These are phyloP conservation scores for Cryptococcus maquisensis DNA, from an alignment of 1,284 basidiomycete species.

Conservation along the genomic window DNA sequence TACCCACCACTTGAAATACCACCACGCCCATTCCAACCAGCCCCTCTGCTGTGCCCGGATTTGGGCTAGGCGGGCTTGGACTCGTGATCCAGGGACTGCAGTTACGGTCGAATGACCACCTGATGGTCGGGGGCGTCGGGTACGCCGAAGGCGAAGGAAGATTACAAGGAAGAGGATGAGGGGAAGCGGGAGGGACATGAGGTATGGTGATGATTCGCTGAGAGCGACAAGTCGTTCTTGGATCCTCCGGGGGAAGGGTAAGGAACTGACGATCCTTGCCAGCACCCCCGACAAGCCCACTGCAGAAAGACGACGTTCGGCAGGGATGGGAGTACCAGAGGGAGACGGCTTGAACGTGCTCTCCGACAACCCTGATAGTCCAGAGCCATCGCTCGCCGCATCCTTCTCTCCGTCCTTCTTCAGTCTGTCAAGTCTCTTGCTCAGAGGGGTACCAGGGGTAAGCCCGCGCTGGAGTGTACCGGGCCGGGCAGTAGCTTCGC, in stretches of 20 bases:
- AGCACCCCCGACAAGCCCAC: not conserved
- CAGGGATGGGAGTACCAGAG: not conserved
- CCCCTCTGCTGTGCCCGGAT: slow-evolving; percentile 9
- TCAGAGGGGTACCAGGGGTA: not conserved
- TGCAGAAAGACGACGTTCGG: not conserved
- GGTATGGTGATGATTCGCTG: not conserved
- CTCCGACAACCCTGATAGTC: not conserved
- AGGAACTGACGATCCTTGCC: not conserved
- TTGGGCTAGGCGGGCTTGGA: slow-evolving; percentile 13
- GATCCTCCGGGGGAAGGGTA: not conserved
- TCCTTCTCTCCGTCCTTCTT: not conserved
- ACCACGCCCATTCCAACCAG: slow-evolving; percentile 27
- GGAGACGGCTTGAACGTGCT: not conserved
- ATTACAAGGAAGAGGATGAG: slow-evolving; percentile 8
- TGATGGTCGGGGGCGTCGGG: not conserved
- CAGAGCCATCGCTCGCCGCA: not conserved
- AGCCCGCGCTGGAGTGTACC: not conserved
- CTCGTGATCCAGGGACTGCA: not conserved
- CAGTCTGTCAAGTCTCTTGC: not conserved
- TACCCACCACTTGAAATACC: slow-evolving; percentile 39
- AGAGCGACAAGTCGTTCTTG: not conserved
- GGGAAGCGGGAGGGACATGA: slow-evolving; percentile 12
- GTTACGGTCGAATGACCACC: not conserved
- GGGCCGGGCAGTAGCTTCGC: slow-evolving; percentile 28
- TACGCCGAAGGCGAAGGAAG: not conserved